Evolutionary conservation across 108 stramenopile genomes (phyloP).

Genomic region (Skeletonema marinoi): DNA sequence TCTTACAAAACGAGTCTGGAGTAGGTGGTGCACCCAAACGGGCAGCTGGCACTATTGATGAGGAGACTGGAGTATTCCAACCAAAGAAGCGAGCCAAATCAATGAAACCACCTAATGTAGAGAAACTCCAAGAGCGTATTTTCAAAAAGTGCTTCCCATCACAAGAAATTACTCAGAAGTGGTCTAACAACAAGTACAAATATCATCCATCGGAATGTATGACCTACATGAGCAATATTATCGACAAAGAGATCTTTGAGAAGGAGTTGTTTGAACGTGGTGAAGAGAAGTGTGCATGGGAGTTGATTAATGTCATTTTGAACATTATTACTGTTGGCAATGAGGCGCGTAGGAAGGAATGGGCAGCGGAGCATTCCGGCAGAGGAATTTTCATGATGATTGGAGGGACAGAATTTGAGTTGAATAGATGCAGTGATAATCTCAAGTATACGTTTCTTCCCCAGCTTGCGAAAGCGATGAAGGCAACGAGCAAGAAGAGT

Average conservation of each 20-base stretch:
- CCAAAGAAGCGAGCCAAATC: conserved; percentile 15
- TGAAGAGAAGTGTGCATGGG: conserved; percentile 16
- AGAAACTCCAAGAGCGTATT: conserved; percentile 18
- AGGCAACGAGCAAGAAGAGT: background rate
- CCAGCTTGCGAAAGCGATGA: conserved; percentile 4
- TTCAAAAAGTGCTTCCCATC: conserved; percentile 20
- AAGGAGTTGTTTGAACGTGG: conserved; percentile 25
- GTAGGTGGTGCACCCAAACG: conserved; percentile 4
- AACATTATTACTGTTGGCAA: conserved; percentile 1
- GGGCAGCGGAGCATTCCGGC: background rate
- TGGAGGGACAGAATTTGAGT: conserved; percentile 4
- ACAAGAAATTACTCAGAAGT: conserved; percentile 5
- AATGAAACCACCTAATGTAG: conserved; percentile 14
- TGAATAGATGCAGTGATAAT: background rate
- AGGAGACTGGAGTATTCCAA: conserved; percentile 13
- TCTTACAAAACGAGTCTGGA: conserved; percentile 15
- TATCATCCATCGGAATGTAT: conserved; percentile 14
- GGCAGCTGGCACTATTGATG: conserved; percentile 12
- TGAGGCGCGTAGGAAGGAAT: conserved; percentile 4
- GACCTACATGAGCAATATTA: conserved; percentile 5
- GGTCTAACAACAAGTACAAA: conserved; percentile 24
- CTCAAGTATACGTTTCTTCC: background rate
- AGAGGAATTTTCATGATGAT: background rate
- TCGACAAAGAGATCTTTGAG: conserved; percentile 18
- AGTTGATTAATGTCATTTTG: conserved; percentile 7